Conservation (phyloP, 2,329 filamentous ascomycete genomes). For the Penicillium sp. region DNA sequence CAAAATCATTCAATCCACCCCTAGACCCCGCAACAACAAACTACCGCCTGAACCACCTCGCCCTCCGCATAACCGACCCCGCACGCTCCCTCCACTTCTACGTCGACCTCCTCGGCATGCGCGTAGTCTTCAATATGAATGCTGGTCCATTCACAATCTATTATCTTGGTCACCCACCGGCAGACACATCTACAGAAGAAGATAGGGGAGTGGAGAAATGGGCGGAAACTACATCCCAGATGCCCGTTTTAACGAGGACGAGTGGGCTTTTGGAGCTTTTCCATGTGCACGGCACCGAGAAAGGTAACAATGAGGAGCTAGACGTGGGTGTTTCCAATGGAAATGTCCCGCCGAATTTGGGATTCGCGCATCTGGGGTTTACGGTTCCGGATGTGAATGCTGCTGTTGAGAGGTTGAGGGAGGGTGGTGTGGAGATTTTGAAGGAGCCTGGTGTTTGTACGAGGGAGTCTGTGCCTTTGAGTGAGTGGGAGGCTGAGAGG, state of each 20-base stretch:
- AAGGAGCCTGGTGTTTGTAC: constrained; percentile 36
- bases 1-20: constrained; percentile 27
- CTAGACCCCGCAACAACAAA: constrained; percentile 29
- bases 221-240: constrained; percentile 29
- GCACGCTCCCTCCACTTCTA: constrained; percentile 39
- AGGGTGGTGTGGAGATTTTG: constrained; percentile 31
- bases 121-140: constrained; percentile 42
- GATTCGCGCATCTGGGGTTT: constrained; percentile 42
- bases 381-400: constrained; percentile 38
- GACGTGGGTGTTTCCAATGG: constrained; percentile 27
- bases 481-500: constrained; percentile 34
- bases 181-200: constrained; percentile 17
- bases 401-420: constrained; percentile 31
- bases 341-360: constrained; percentile 36
- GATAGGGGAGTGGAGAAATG: constrained; percentile 26
- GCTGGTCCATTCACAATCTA: constrained; percentile 43
- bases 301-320: not conserved
- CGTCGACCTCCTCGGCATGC: constrained; percentile 41
- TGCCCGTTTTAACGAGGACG: constrained; percentile 30
- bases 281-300: constrained; percentile 39
- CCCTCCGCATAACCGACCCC: constrained; percentile 39
- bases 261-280: constrained; percentile 39
- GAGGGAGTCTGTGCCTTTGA: constrained; percentile 33
- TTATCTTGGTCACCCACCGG: constrained; percentile 40
- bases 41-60: constrained; percentile 42